Conservation (phyloP, 495 filamentous ascomycete species). For the Aspergillus panamensis region DNA sequence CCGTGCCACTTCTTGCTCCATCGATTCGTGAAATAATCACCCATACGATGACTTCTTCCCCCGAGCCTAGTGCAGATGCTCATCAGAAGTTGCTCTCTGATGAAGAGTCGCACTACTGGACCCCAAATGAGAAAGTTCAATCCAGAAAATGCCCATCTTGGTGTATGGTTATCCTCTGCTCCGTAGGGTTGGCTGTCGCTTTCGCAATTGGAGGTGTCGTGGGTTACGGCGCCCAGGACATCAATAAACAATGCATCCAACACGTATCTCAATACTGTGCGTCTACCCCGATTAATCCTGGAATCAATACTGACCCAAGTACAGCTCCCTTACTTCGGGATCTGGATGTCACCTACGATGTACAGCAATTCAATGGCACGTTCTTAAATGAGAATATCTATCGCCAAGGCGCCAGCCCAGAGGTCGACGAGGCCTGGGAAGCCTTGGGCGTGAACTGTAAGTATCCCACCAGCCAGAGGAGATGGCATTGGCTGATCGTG, state of each 20-base stretch:
- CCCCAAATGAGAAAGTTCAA: not conserved
- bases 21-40: not conserved
- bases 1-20: not conserved
- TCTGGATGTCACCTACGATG: conserved; percentile 30
- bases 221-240: not conserved
- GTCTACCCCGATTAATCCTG: not conserved
- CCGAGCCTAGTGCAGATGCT: not conserved
- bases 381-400: conserved; percentile 52
- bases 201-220: not conserved
- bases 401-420: conserved; percentile 47
- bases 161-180: not conserved
- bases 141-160: not conserved
- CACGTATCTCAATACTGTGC: not conserved
- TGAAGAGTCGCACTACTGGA: conserved; percentile 7
- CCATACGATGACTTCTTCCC: not conserved
- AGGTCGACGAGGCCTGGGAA: conserved; percentile 57
- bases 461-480: not conserved
- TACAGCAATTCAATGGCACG: conserved; percentile 46
- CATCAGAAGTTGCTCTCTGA: conserved; percentile 22
- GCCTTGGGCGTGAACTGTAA: conserved; percentile 51
- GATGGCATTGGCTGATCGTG: not conserved
- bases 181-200: not conserved
- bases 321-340: conserved; percentile 3
- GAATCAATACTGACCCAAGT: not conserved
- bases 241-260: not conserved